Evolutionary conservation across 1,139 yeast species (phyloP), one percentile per base, ranked within the genome.

Genomic region (Protomyces inundatus): DNA sequence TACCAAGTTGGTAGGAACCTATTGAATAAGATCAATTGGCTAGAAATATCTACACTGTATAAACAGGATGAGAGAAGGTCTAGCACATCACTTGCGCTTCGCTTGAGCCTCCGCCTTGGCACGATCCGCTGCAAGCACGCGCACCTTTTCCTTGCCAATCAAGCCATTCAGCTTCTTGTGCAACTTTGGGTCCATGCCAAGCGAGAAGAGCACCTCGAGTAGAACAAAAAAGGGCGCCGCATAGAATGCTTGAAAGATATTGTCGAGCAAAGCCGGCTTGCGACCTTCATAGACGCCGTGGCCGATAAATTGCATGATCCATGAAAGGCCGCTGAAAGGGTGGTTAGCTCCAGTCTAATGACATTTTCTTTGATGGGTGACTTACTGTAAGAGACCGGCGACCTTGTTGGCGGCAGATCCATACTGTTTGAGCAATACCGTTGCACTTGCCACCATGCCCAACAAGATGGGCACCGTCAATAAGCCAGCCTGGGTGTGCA

Each of bases 291-390:
- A 88, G 16, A 82, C 80, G 1, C 88, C 93, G 72, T 93, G 98
- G 3, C 97, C 97, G 66, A 87, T 79, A 74, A 93, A 90, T 72
- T 93, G 98, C n/a, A 84, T 84, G 30, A 84, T 71, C 98, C 98
- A 93, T 12, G 88, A 78, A 1, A 75, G 55, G 0, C 81, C 73
- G 73, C 48, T 42, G 9, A 42, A 10, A 87, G 88, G 35, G 82
- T 69, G 0, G 67, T 70, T 37, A 76, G 48, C 3, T 66, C 3
- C 83, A 79, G 55, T 68, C 71, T 23, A 1, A 1, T 2, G 23
- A 23, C 23, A 23, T 1, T 23, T 23, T 23, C 23, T 23, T 23
- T 23, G 23, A 23, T 23, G 23, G 54, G 33, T 23, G 46, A 30
- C 37, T 12, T 12, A 53, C 34, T 61, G 61, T 10, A 54, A 32